Evolutionary conservation across 768 basidiomycete genomes (phyloP).

Genomic region (Mycena polygramma): DNA sequence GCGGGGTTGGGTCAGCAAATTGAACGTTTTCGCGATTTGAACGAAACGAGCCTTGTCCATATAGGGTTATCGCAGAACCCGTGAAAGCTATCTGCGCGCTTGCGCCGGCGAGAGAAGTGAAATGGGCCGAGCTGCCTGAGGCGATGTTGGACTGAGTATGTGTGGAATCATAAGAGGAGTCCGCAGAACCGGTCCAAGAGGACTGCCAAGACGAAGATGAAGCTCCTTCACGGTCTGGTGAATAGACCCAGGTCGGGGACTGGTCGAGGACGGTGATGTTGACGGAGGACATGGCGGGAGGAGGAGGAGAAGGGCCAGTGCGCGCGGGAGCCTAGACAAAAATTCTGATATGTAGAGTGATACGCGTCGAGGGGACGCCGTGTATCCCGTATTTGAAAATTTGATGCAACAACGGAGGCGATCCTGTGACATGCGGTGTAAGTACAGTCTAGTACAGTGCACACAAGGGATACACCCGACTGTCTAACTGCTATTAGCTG

Average conservation of each 20-base stretch:
- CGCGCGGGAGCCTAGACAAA: conserved; percentile 1
- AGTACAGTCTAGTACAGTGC: too few species aligned
- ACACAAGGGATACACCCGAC: too few species aligned
- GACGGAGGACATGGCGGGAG: conserved; percentile 19
- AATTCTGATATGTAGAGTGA: too few species aligned
- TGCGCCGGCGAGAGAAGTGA: conserved; percentile 34
- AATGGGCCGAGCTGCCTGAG: conserved; percentile 34
- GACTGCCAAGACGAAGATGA: conserved; percentile 29
- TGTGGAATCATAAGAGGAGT: conserved; percentile 33
- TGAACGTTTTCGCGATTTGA: too few species aligned
- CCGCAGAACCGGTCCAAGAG: conserved; percentile 32
- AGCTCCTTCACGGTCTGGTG: conserved; percentile 35
- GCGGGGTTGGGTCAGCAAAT: too few species aligned
- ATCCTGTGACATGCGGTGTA: neutral
- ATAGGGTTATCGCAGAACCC: conserved; percentile 34
- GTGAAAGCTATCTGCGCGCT: conserved; percentile 32
- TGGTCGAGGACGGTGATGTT: conserved; percentile 39
- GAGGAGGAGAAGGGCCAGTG: neutral
- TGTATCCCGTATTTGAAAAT: too few species aligned
- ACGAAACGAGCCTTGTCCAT: conserved; percentile 16
- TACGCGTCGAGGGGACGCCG: too few species aligned
- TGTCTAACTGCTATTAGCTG: too few species aligned
- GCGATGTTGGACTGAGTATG: conserved; percentile 28
- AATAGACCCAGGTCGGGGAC: conserved; percentile 22
- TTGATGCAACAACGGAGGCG: neutral